Conservation (phyloP, 306 rosid genomes). For the Comarum palustre region DNA sequence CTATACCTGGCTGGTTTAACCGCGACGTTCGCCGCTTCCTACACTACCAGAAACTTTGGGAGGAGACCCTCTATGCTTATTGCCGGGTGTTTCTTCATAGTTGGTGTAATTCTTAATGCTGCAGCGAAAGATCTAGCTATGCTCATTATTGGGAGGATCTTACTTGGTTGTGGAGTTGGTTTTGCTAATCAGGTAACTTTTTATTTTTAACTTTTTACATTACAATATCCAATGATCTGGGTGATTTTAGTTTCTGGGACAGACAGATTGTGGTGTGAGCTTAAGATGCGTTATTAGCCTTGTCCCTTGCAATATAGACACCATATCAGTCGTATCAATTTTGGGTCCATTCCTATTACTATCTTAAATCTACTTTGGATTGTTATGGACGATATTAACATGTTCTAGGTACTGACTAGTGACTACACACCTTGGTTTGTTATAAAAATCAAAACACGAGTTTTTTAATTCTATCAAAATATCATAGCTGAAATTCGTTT, state of each 20-base stretch:
- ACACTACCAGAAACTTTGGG: slow-evolving; percentile 47
- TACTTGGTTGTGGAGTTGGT: slow-evolving; percentile 79
- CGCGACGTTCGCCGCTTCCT: slow-evolving; percentile 60
- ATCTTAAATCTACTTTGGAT: neutral
- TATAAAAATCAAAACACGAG: neutral
- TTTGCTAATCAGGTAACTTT: slow-evolving; percentile 77
- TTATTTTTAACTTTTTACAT: neutral
- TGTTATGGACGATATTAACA: neutral
- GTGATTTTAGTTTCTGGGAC: neutral
- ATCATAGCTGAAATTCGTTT: neutral
- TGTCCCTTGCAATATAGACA: slow-evolving; percentile 4
- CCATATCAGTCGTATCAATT: neutral
- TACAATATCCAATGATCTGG: neutral
- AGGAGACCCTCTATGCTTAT: slow-evolving; percentile 59
- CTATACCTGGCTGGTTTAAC: slow-evolving; percentile 69
- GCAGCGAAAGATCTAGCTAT: slow-evolving; percentile 36
- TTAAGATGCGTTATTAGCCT: neutral
- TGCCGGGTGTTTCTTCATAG: slow-evolving; percentile 59
- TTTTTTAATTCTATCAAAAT: neutral
- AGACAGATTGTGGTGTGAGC: neutral
- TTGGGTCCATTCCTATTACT: slow-evolving; percentile 3
- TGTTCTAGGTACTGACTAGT: neutral
- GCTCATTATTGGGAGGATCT: slow-evolving; percentile 60
- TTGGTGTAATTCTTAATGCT: slow-evolving; percentile 51
- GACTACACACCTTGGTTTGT: neutral